Evolutionary conservation across 768 basidiomycete genomes (phyloP).

Genomic region (Boletus patriciae): DNA sequence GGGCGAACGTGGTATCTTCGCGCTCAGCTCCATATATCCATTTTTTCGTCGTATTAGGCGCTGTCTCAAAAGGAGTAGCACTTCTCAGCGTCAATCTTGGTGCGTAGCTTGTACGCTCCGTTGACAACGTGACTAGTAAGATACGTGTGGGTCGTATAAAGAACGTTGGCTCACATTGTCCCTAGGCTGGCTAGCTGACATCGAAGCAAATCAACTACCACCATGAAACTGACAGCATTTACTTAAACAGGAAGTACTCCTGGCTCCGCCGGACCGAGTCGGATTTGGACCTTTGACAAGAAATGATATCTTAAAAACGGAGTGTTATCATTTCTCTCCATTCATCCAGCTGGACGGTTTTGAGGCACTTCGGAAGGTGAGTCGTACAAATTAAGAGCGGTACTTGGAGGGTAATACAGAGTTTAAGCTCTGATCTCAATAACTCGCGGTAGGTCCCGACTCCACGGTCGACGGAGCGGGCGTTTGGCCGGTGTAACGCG

Average conservation of each 20-base stretch:
- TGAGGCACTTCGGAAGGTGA: neutral
- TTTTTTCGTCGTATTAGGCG: slow-evolving; percentile 1
- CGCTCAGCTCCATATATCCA: neutral
- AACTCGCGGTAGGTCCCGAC: neutral
- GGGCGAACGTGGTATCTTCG: slow-evolving; percentile 1
- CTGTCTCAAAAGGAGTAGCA: neutral
- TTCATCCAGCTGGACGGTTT: neutral
- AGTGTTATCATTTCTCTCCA: neutral
- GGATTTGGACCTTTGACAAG: neutral
- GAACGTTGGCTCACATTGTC: neutral
- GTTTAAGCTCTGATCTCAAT: neutral
- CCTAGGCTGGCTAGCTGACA: slow-evolving; percentile 1
- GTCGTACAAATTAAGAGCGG: neutral
- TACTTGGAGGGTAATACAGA: neutral
- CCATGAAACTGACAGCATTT: slow-evolving; percentile 2
- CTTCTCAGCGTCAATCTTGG: slow-evolving; percentile 20
- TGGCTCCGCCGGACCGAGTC: neutral
- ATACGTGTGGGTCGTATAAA: slow-evolving; percentile 1
- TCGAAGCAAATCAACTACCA: neutral
- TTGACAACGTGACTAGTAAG: neutral
- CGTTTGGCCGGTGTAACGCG: neutral
- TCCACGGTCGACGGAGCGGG: neutral
- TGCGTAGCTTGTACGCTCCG: neutral
- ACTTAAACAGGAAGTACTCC: neutral
- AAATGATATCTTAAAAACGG: neutral